Base-by-base conservation (phyloP, 23 red algal species). In the Agarophyton chilense region DNA sequence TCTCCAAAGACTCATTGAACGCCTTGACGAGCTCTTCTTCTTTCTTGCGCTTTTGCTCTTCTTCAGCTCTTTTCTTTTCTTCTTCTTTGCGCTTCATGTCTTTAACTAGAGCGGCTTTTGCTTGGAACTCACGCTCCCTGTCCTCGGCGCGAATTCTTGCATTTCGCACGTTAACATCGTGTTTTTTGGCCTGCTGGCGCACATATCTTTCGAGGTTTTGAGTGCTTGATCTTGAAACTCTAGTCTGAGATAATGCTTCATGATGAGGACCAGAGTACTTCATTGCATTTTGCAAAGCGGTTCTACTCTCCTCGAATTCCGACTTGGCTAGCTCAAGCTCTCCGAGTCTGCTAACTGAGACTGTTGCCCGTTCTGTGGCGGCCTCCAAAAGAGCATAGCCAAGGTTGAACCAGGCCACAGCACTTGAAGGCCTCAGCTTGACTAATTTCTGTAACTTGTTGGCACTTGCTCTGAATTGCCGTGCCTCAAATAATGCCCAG, bases 151-250 rank as follows among this genome's bases (percentile, higher is more conserved):
- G 56, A 52, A 63, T 67, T 9, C 44, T 73, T 18, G 88, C 88
- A 61, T 91, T 91, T 34, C 75, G 55, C 36, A 91, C 44, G 25
- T 82, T 91, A 17, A 91, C 88, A 10, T 91, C 88, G 57, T 91
- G 88, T 42, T 55, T 71, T 38, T 82, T 91, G 7, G 40, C 76
- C 62, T 91, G 76, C 55, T 91, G 88, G 47, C 61, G 56, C 0
- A 91, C 77, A 60, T 91, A 91, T 25, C 52, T 68, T 47, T 73
- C 88, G 6, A 82, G 88, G 17, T 32, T 61, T 10, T 71, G 17
- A 14, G 77, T 62, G 19, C 34, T 36, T 40, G 52, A 67, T 42
- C 39, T 72, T 14, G 70, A 71, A 11, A 91, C 41, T 2, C 76
- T 42, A 10, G 77, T 77, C 11, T 61, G 39, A 42, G 88, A 50